phyloP scores from a whole-genome alignment of 257 asterid genomes.

The Plectranthus barbatus region DNA sequence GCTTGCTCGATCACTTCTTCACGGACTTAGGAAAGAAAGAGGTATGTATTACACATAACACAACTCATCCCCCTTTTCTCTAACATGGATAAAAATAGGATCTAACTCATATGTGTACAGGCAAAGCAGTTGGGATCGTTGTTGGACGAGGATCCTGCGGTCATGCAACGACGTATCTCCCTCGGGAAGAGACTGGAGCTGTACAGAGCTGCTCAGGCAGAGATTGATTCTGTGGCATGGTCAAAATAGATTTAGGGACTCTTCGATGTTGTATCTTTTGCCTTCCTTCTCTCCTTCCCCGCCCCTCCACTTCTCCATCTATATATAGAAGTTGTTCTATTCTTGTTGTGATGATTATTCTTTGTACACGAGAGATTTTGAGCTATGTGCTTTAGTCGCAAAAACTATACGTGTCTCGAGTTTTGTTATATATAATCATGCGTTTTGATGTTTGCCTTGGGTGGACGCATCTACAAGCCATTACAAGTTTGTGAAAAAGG shows the following conservation, averaged over 20 bases:
- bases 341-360: too few relatives aligned
- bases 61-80: neutral
- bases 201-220: constrained; percentile 64
- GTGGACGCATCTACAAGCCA: too few relatives aligned
- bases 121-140: constrained; percentile 46
- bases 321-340: too few relatives aligned
- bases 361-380: too few relatives aligned
- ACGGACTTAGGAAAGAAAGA: constrained; percentile 62
- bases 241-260: constrained; percentile 33
- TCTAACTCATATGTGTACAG: constrained; percentile 21
- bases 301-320: too few relatives aligned
- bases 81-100: neutral
- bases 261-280: too few relatives aligned
- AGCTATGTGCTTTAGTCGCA: too few relatives aligned
- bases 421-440: too few relatives aligned
- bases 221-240: constrained; percentile 75
- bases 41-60: constrained; percentile 24
- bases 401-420: too few relatives aligned
- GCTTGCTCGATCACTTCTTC: constrained; percentile 64
- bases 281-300: too few relatives aligned
- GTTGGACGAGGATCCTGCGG: constrained; percentile 74
- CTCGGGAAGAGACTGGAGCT: constrained; percentile 66
- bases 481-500: too few relatives aligned
- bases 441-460: too few relatives aligned
- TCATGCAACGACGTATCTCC: constrained; percentile 58